Evolutionary conservation across 768 basidiomycete species (phyloP).

Genomic region (Xerocomellus intermedius): DNA sequence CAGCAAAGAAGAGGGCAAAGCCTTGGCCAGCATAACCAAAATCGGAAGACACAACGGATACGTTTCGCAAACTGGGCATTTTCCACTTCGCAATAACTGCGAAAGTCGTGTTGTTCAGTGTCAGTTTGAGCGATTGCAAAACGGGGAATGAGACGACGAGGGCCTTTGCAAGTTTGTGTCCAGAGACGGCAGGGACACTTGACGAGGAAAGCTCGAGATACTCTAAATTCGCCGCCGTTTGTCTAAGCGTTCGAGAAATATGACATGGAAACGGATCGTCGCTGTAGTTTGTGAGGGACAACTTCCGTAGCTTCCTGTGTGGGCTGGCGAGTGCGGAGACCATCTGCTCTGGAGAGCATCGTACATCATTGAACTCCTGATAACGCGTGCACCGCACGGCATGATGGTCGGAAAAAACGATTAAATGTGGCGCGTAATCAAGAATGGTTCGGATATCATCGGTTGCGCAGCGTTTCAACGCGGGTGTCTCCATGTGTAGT

Average conservation of each 20-base stretch:
- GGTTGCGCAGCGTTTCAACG: slow-evolving; percentile 61
- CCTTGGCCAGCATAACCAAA: slow-evolving; percentile 67
- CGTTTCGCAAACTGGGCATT: slow-evolving; percentile 60
- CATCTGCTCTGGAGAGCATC: slow-evolving; percentile 54
- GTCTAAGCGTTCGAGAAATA: slow-evolving; percentile 52
- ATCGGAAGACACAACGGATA: slow-evolving; percentile 69
- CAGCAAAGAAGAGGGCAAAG: slow-evolving; percentile 62
- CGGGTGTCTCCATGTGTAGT: slow-evolving; percentile 68
- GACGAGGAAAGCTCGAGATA: slow-evolving; percentile 68
- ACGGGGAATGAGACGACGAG: slow-evolving; percentile 49
- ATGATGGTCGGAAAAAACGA: slow-evolving; percentile 62
- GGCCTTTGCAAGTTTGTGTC: slow-evolving; percentile 18
- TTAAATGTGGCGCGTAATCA: slow-evolving; percentile 57
- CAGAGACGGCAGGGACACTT: slow-evolving; percentile 43
- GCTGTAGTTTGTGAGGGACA: slow-evolving; percentile 75
- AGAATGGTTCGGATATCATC: slow-evolving; percentile 67
- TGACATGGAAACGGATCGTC: slow-evolving; percentile 56
- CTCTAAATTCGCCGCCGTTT: slow-evolving; percentile 54
- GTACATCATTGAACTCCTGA: slow-evolving; percentile 42
- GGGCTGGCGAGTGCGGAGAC: slow-evolving; percentile 58
- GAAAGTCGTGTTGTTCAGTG: slow-evolving; percentile 71
- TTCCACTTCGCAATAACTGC: slow-evolving; percentile 62
- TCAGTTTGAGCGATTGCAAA: slow-evolving; percentile 65
- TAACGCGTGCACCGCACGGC: slow-evolving; percentile 57
- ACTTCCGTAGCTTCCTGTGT: slow-evolving; percentile 49